phyloP scores from a whole-genome alignment of 2,329 filamentous ascomycete species.

The Aspergillus tamarii region DNA sequence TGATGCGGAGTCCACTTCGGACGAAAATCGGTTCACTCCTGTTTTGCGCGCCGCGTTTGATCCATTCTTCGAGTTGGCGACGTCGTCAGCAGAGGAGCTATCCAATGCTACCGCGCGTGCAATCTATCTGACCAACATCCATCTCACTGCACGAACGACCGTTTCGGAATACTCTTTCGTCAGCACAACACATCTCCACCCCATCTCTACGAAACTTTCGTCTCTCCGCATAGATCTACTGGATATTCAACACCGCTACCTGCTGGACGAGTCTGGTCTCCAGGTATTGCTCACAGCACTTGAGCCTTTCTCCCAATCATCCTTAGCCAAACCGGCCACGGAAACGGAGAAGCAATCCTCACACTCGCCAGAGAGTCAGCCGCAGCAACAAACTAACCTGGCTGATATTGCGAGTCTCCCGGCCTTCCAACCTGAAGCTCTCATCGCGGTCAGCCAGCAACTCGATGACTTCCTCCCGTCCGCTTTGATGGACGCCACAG shows the following conservation, averaged over 20 bases:
- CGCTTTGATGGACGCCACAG: conserved; percentile 87
- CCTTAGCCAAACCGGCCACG: conserved; percentile 11
- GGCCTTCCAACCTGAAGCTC: conserved; percentile 60
- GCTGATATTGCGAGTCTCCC: conserved; percentile 58
- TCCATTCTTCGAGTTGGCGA: conserved; percentile 72
- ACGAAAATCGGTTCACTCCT: conserved; percentile 71
- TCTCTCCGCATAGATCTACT: conserved; percentile 57
- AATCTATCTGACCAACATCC: conserved; percentile 53
- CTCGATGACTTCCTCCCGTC: conserved; percentile 92
- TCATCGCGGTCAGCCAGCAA: conserved; percentile 71
- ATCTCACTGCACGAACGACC: conserved; percentile 44
- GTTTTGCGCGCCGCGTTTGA: conserved; percentile 80
- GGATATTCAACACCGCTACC: conserved; percentile 71
- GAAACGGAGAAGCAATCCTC: conserved; percentile 11
- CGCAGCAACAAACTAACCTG: conserved; percentile 50
- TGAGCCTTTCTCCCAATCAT: conserved; percentile 39
- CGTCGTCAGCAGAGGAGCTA: conserved; percentile 55
- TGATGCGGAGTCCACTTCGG: conserved; percentile 50
- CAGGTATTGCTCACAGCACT: conserved; percentile 64
- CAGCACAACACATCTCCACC: conserved; percentile 59
- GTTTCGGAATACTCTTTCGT: conserved; percentile 62
- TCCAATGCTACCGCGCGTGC: conserved; percentile 48
- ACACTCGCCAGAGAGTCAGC: conserved; percentile 26
- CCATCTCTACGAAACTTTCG: conserved; percentile 57
- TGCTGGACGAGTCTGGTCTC: conserved; percentile 76